Conservation (phyloP, 805 yeast genomes). For the Yarrowia osloensis region DNA sequence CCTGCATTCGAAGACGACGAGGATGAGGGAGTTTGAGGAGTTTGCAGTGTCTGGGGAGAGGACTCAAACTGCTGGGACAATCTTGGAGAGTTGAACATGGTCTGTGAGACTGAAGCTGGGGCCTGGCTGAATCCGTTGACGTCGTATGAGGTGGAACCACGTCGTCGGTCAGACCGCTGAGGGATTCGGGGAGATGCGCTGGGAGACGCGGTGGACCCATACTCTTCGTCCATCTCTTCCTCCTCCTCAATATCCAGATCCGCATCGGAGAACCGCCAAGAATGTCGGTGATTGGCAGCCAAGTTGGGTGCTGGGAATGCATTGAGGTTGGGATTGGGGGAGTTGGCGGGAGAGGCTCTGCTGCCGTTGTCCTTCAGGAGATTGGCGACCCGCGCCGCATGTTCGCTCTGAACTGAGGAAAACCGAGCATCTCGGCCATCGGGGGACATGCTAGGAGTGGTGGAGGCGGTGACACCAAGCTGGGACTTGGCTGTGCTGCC, state of each 20-base stretch:
- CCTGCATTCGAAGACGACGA: conserved; percentile 1
- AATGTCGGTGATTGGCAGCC: neutral
- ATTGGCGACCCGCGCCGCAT: conserved; percentile 25
- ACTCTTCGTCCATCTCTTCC: conserved; percentile 4
- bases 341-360: conserved; percentile 3
- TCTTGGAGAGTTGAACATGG: neutral
- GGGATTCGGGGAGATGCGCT: conserved; percentile 1
- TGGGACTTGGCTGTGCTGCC: conserved; percentile 23
- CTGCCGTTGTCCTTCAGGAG: conserved; percentile 2
- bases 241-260: conserved; percentile 22
- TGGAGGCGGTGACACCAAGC: conserved; percentile 7
- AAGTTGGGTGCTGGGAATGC: conserved; percentile 18
- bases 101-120: neutral
- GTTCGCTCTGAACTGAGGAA: conserved; percentile 9
- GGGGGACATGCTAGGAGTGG: conserved; percentile 28
- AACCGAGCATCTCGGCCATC: conserved; percentile 11
- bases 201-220: neutral
- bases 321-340: conserved; percentile 6
- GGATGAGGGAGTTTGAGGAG: conserved; percentile 12
- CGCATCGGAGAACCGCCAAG: conserved; percentile 20
- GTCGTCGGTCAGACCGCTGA: conserved; percentile 17
- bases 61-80: conserved; percentile 21
- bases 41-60: conserved; percentile 3
- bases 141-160: conserved; percentile 6
- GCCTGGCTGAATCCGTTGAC: neutral